These are phyloP conservation scores for Globisporangium lucens DNA, from an alignment of 352 stramenopile species.

Conservation along the genomic window DNA sequence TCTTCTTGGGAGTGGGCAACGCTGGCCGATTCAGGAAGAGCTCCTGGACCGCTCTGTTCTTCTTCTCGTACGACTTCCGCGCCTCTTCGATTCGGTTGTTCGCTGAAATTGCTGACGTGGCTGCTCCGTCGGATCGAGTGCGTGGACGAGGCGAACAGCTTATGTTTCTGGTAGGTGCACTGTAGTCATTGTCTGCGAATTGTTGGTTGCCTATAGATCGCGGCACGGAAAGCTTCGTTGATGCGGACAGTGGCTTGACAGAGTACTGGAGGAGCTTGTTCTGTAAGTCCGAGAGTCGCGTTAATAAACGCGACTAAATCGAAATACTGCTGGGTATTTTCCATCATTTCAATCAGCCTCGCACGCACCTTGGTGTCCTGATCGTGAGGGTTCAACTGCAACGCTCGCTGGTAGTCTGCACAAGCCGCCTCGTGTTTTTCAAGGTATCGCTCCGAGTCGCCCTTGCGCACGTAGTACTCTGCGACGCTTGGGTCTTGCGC, in stretches of 20 bases:
- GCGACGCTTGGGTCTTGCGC: constrained; percentile 47
- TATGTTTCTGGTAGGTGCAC: not conserved
- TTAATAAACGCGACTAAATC: not conserved
- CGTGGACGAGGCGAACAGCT: not conserved
- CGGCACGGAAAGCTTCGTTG: not conserved
- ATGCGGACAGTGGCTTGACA: constrained; percentile 12
- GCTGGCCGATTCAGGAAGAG: constrained; percentile 47
- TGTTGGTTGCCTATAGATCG: constrained; percentile 16
- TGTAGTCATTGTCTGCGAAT: not conserved
- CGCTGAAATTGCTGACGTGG: constrained; percentile 7
- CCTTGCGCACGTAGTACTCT: constrained; percentile 65
- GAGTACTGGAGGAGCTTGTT: constrained; percentile 68
- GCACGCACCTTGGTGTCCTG: constrained; percentile 45
- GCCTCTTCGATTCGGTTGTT: constrained; percentile 27
- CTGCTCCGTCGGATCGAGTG: constrained; percentile 18
- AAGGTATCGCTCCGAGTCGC: constrained; percentile 71
- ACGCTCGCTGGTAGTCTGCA: constrained; percentile 44
- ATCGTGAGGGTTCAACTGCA: constrained; percentile 57
- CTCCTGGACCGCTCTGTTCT: constrained; percentile 56
- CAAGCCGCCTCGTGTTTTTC: constrained; percentile 60
- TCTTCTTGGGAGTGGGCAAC: constrained; percentile 20
- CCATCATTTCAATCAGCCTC: not conserved
- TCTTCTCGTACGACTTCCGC: constrained; percentile 43
- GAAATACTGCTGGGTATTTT: not conserved
- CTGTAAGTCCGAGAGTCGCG: constrained; percentile 13